Conservation (phyloP, 768 basidiomycete genomes). For the Phlebiopsis gigantea region DNA sequence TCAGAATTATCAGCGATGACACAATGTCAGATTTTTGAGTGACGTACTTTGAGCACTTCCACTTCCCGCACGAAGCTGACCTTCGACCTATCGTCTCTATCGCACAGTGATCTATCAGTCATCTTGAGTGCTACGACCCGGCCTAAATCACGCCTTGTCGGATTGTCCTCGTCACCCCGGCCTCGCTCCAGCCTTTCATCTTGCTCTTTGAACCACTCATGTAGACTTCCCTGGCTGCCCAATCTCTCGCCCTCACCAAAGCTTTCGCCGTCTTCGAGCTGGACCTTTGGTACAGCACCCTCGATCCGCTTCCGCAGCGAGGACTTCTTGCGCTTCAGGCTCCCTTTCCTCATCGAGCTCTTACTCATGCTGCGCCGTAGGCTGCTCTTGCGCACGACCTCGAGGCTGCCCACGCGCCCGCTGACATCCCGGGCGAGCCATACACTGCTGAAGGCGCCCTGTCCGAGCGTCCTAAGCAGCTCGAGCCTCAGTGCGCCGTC, state of each 20-base stretch:
- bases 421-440: conserved; percentile 53
- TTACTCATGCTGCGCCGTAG: conserved; percentile 21
- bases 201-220: conserved; percentile 5
- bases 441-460: conserved; percentile 71
- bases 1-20: not conserved
- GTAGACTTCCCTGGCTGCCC: conserved; percentile 8
- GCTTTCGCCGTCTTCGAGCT: not conserved
- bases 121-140: conserved; percentile 52
- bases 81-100: conserved; percentile 63
- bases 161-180: not conserved
- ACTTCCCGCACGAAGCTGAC: conserved; percentile 81
- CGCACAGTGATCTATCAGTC: conserved; percentile 37
- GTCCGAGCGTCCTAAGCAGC: conserved; percentile 53
- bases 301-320: conserved; percentile 14
- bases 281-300: conserved; percentile 7
- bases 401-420: conserved; percentile 21
- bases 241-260: conserved; percentile 8
- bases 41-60: conserved; percentile 70
- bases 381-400: conserved; percentile 22
- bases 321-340: conserved; percentile 13
- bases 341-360: conserved; percentile 11
- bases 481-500: conserved; percentile 29
- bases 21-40: not conserved
- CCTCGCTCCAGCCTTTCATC: not conserved
- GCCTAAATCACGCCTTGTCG: conserved; percentile 17